A percentile compares a stretch with the other conserved stretches of the same genome.
phyloP scores from a whole-genome alignment of 768 basidiomycete genomes.

The Tulasnella sp. region DNA sequence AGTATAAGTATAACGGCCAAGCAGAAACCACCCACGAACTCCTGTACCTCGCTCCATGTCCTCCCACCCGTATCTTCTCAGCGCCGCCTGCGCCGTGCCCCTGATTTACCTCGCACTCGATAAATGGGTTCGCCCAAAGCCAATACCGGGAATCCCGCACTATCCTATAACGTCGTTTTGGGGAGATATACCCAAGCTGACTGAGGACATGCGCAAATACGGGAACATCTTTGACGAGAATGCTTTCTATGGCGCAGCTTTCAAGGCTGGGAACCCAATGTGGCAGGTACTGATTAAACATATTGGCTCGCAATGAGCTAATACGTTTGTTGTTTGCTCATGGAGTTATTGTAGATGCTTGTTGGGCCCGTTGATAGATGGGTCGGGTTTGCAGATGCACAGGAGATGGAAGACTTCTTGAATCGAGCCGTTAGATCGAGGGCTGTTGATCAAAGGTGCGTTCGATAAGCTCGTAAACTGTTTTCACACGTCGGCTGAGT shows the following conservation, averaged over 20 bases:
- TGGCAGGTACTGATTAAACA: no score
- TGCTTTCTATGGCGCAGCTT: not conserved
- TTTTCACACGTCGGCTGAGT: not conserved
- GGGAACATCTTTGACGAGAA: not conserved
- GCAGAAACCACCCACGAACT: no score
- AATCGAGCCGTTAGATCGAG: not conserved
- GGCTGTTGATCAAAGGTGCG: not conserved
- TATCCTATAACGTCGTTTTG: conserved; percentile 6
- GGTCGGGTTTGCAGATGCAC: no score
- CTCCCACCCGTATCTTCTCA: not conserved
- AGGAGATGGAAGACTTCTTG: conserved; percentile 15
- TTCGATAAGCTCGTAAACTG: not conserved
- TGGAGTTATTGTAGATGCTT: no score
- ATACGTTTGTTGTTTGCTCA: no score
- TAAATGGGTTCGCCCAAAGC: not conserved
- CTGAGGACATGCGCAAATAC: not conserved
- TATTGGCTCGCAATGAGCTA: no score
- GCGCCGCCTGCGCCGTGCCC: not conserved
- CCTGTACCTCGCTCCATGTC: not conserved
- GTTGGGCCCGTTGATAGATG: no score
- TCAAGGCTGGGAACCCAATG: no score
- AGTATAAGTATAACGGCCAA: no score
- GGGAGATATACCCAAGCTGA: not conserved
- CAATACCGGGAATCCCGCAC: conserved; percentile 1
- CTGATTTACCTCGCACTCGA: not conserved